A percentile compares a stretch with the other conserved stretches of the same genome.
These are phyloP conservation scores for Xylaria sp. DNA, from an alignment of 2,329 filamentous ascomycete species.

Conservation along the genomic window DNA sequence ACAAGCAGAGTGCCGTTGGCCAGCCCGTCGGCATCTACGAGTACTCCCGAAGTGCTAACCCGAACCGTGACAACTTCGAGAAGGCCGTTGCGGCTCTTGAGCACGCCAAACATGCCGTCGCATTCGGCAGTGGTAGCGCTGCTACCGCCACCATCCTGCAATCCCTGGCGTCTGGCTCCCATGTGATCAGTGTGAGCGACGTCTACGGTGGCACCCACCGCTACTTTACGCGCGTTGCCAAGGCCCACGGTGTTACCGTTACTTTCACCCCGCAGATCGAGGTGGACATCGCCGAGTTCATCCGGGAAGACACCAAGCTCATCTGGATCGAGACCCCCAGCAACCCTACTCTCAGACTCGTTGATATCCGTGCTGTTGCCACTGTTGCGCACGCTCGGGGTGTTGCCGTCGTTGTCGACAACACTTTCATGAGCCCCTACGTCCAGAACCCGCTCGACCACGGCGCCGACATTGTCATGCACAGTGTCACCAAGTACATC, in stretches of 20 bases:
- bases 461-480: constrained; percentile 93
- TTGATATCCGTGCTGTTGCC: constrained; percentile 85
- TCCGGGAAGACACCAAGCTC: constrained; percentile 82
- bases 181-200: constrained; percentile 94
- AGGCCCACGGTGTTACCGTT: constrained; percentile 88
- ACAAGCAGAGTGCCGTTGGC: constrained; percentile 83
- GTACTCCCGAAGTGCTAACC: constrained; percentile 90
- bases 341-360: constrained; percentile 88
- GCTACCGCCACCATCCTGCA: constrained; percentile 92
- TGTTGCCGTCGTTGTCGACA: constrained; percentile 96
- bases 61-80: constrained; percentile 94
- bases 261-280: constrained; percentile 94
- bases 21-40: constrained; percentile 85
- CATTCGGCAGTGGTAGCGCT: constrained; percentile 90
- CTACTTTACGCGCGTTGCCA: constrained; percentile 97
- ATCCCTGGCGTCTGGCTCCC: constrained; percentile 81
- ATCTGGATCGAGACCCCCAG: constrained; percentile 97
- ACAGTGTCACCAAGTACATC: constrained; percentile 98
- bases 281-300: constrained; percentile 76
- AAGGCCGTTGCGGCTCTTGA: constrained; percentile 85
- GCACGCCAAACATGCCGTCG: constrained; percentile 85
- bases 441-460: constrained; percentile 93
- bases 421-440: constrained; percentile 96
- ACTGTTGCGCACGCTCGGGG: constrained; percentile 79
- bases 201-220: constrained; percentile 97